These are phyloP conservation scores for Macadamia tetraphylla DNA, from an alignment of 164 flowering plant species.

Conservation along the genomic window DNA sequence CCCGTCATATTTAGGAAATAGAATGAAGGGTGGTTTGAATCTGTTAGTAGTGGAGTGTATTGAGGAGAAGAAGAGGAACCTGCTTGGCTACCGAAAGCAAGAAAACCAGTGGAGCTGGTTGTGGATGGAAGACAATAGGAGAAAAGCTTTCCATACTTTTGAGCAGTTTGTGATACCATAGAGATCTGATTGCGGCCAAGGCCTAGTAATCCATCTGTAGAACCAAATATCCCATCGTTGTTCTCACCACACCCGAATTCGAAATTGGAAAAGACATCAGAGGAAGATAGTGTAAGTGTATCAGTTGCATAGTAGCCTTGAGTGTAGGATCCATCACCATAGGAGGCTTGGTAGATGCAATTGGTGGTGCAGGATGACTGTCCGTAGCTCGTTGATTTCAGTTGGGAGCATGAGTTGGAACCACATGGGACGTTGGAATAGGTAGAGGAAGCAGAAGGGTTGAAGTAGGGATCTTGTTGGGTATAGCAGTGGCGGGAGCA, in stretches of 20 bases:
- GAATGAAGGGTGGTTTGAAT: conserved; percentile 5
- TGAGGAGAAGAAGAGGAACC: background rate
- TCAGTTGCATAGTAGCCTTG: conserved; percentile 2
- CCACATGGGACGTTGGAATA: conserved; percentile 17
- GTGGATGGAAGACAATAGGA: conserved; percentile 23
- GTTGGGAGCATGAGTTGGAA: background rate
- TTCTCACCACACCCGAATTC: conserved; percentile 5
- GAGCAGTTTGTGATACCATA: conserved; percentile 1
- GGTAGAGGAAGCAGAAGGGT: conserved; percentile 23
- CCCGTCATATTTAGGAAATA: conserved; percentile 15
- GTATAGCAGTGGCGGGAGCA: conserved; percentile 17
- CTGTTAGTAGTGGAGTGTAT: conserved; percentile 6
- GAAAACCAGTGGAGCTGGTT: conserved; percentile 8
- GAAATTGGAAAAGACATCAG: conserved; percentile 1
- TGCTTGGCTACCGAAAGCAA: conserved; percentile 13
- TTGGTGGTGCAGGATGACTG: no score
- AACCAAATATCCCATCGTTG: background rate
- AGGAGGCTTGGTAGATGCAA: background rate
- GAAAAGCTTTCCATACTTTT: background rate
- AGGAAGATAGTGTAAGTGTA: conserved; percentile 1
- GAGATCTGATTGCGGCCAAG: background rate
- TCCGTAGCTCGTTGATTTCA: no score
- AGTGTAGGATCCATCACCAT: conserved; percentile 3
- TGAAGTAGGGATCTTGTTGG: conserved; percentile 16
- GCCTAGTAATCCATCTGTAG: conserved; percentile 5